Evolutionary conservation across 2,329 filamentous ascomycete genomes (phyloP), one percentile per base, ranked within the genome.

Genomic region (Alternaria longipes): DNA sequence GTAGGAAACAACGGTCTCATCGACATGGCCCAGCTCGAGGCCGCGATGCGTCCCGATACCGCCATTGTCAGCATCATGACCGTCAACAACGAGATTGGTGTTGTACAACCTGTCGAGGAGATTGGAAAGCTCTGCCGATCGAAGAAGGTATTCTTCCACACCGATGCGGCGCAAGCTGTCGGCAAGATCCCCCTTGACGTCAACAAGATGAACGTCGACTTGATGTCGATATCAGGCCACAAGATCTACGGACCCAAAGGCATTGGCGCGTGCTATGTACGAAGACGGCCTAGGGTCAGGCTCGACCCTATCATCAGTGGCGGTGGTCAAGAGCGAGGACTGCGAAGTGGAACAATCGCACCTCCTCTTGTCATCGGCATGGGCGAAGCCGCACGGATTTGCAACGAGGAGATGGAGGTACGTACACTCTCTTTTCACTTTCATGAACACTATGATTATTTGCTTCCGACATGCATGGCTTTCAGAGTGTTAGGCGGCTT

Each of bases 231-330:
- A 63, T 98, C 95, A 8, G 94, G 92, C 30, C 95, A 99, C 83
- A 99, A 99, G 82, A 97, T 99, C 56, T 99, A 99, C 77, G 95
- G 95, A 26, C 95, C 95, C 55, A 99, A 97, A 84, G 95, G 95
- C 34, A 92, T 99, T 59, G 95, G 95, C 60, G 95, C 95, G 60
- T 99, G 95, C 82, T 99, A 94, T 75, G 92, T 99, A 50, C 91
- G 95, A 74, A 89, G 95, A 82, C 87, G 95, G 59, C 95, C 95
- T 2, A 90, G 94, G 78, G 95, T 99, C 69, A 92, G 95, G 80
- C 84, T 99, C 59, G 95, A 99, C 61, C 95, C 95, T 52, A 90
- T 99, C 77, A 99, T 99, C 82, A 96, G 89, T 57, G 95, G 95
- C 63, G 95, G 95, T 80, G 95, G 95, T 6, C 95, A 99, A 79